A percentile compares a stretch with the other conserved stretches of the same genome.
Evolutionary conservation across 2,329 filamentous ascomycete genomes (phyloP).

Genomic region (Pseudogymnoascus sp.): DNA sequence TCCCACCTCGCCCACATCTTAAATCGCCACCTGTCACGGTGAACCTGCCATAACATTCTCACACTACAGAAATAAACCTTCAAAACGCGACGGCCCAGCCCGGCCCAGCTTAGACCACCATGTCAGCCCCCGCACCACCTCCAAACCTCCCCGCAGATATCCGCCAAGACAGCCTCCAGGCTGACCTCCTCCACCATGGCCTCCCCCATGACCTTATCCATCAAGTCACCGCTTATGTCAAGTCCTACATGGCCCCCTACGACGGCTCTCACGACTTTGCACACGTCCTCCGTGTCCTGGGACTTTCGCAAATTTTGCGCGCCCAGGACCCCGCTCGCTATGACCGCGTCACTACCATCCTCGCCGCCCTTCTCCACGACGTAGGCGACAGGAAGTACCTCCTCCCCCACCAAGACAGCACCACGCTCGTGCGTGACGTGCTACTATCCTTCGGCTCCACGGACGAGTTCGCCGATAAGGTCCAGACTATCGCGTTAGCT

Average conservation of each 20-base stretch:
- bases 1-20: not conserved
- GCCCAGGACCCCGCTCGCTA: slow-evolving; percentile 34
- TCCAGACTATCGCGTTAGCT: slow-evolving; percentile 64
- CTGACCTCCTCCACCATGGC: not conserved
- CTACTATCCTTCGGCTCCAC: slow-evolving; percentile 49
- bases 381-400: slow-evolving; percentile 57
- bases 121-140: not conserved
- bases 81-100: not conserved
- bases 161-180: not conserved
- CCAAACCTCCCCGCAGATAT: not conserved
- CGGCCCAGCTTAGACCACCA: not conserved
- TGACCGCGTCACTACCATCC: slow-evolving; percentile 51
- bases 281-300: slow-evolving; percentile 72
- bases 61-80: not conserved
- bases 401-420: slow-evolving; percentile 44
- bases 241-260: slow-evolving; percentile 65
- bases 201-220: slow-evolving; percentile 34
- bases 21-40: not conserved
- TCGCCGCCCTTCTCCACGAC: slow-evolving; percentile 75
- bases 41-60: not conserved
- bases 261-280: slow-evolving; percentile 84
- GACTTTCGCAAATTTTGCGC: slow-evolving; percentile 57
- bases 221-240: slow-evolving; percentile 52
- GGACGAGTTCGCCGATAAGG: slow-evolving; percentile 48
- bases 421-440: slow-evolving; percentile 46